Evolutionary conservation across 2,329 filamentous ascomycete genomes (phyloP), one percentile per base, ranked within the genome.

Genomic region (Monosporascus sp.): DNA sequence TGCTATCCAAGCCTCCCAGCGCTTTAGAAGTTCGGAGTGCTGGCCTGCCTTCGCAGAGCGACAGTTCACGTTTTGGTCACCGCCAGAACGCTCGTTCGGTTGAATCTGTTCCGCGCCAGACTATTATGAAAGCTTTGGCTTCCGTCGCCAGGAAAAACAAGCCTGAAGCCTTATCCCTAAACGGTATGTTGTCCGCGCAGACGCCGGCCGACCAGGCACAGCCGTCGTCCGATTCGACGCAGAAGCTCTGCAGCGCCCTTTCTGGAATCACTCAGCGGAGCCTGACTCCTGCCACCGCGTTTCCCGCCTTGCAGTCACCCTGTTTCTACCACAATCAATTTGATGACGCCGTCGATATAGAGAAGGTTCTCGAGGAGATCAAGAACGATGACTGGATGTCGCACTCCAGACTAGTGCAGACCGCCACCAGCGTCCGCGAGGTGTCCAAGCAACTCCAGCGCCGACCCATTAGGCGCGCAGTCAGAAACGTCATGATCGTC

Each of bases 281-380:
- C 69, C 61, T 70, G 62, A 73, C 75, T 38, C 68, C 68, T 55
- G 76, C 62, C 67, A 80, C 64, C 58, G 76, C 80, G 17, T 79
- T 92, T 60, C 81, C 86, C 11, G 80, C 87, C 9, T 75, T 97
- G 50, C 87, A 93, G 63, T 97, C 92, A 45, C 94, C 94, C 15
- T 99, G 94, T 75, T 99, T 96, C 74, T 97, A 96, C 75, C 94
- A 99, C 73, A 89, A 95, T 72, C 85, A 93, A 57, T 99, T 99
- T 66, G 94, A 97, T 63, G 91, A 96, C 68, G 90, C 92, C 8
- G 90, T 99, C 62, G 90, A 99, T 69, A 90, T 97, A 54, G 89
- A 94, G 62, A 94, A 89, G 72, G 91, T 99, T 6, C 79, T 99
- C 6, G 92, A 97, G 67, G 94, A 99, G 72, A 96, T 97, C 64